A percentile compares a stretch with the other conserved stretches of the same genome.
These are phyloP conservation scores for Eucalyptus victrix DNA, from an alignment of 345 rosid genomes.

Conservation along the genomic window DNA sequence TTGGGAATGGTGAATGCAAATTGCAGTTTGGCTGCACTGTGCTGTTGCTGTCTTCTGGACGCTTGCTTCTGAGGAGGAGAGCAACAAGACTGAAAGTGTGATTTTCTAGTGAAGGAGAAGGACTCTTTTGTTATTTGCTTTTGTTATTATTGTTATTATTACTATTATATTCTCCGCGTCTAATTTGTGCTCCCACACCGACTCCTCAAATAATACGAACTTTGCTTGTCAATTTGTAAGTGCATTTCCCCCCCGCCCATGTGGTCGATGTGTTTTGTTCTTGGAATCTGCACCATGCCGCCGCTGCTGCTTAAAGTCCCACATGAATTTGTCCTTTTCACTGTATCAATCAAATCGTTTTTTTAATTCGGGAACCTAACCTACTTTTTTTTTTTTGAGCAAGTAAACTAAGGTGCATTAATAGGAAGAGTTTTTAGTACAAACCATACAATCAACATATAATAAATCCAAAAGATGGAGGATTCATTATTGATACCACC, in stretches of 20 bases:
- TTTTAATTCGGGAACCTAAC: no score
- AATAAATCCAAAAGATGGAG: no score
- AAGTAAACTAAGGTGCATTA: no score
- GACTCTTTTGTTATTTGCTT: background rate
- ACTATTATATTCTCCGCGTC: background rate
- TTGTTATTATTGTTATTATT: background rate
- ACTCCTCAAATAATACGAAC: background rate
- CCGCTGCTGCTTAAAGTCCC: background rate
- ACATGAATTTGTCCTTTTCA: background rate
- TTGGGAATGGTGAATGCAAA: background rate
- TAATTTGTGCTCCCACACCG: background rate
- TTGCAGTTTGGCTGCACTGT: constrained; percentile 15
- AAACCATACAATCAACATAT: no score
- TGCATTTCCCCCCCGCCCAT: background rate
- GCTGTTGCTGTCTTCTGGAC: constrained; percentile 12
- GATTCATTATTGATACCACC: no score
- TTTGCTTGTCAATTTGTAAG: background rate
- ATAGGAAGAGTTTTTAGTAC: no score
- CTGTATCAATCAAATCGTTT: no score
- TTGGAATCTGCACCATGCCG: no score
- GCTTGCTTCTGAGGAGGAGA: constrained; percentile 2
- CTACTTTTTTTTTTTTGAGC: no score
- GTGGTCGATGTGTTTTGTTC: background rate
- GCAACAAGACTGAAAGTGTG: background rate
- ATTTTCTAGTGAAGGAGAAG: background rate